Base-by-base conservation (phyloP, 2,329 filamentous ascomycete species). In the Fusarium xylarioides region DNA sequence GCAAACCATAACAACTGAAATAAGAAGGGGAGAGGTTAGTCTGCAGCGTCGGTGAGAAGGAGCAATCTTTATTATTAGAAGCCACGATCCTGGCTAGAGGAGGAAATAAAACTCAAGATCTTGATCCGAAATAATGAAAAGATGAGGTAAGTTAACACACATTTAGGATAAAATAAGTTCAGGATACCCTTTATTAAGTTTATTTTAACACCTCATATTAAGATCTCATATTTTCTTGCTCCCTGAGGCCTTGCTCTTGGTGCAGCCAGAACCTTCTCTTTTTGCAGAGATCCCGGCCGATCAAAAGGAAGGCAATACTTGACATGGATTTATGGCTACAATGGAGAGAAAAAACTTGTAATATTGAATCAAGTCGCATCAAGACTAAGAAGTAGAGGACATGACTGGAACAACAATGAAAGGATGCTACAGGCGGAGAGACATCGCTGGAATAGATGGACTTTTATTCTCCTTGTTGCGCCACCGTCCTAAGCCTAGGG, bases 211-310 rank as follows among this genome's bases (percentile, higher is more conserved):
- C 5, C 14, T 23, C 4, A 14, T 23, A 16, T 23, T 5, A 42
- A 42, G 8, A 10, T 23, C 21, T 16, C 8, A 9, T 6, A 15
- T n/a, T 15, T n/a, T 42, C 2, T 10, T 15, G 0, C 5, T 10
- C 38, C 21, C 12, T 2, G 21, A n/a, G 14, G 9, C n/a, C n/a
- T 23, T 16, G 37, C 37, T 38, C 37, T 21, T 38, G 37, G 19
- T 38, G 19, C 19, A 38, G 37, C 19, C 37, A 21, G 37, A 38
- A 21, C 19, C 37, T 38, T 38, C 6, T 8, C 37, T 26, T 18
- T 26, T 43, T 26, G 2, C 10, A 46, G 23, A 28, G 9, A 46
- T 21, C 43, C 9, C 9, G 5, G 18, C 12, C 5, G 23, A 28
- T 46, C 18, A 21, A 12, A 21, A 21, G 26, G 23, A 46, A 46